Base-by-base conservation (phyloP, 2,329 filamentous ascomycete species). In the Beauveria sp. region DNA sequence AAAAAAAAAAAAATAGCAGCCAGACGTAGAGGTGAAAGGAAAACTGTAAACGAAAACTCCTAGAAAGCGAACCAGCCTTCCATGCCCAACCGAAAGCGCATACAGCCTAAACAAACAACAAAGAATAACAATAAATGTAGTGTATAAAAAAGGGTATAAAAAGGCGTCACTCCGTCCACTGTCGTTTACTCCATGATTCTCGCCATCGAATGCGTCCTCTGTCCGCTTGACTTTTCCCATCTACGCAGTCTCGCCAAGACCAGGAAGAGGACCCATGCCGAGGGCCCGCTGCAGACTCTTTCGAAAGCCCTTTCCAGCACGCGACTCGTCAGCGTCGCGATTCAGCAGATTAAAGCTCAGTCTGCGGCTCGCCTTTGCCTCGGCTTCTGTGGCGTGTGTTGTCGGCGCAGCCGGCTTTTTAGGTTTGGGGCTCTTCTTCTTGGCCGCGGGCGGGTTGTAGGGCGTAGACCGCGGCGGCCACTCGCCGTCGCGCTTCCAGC, bases 401-500 rank as follows among this genome's bases (percentile, higher is more conserved):
- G 66, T 60, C 34, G 67, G 54, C 18, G 66, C 40, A 20, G 51
- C 46, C 2, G 64, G 67, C 68, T 72, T 71, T 65, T 74, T 79
- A 0, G 52, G 78, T 66, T 74, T 78, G 3, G 46, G 20, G 70
- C 73, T 79, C 66, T 75, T 78, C 45, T 74, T 74, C 12, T 73
- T 69, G 3, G 72, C 73, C 4, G 75, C 69, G 12, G 66, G 42
- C 66, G 73, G 63, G 68, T 73, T 59, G 66, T 75, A 61, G 76
- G 64, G 79, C 72, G 69, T 83, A 78, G 51, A 78, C 67, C 52
- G 81, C 69, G 20, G 91, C 5, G 93, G 93, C 93, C 93, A 98
- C 73, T 96, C 91, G 18, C 92, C 93, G 68, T 95, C 91, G 46
- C 90, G 83, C 73, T 96, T 96, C 93, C 93, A 97, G 49, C 93